phyloP scores from a whole-genome alignment of 306 rosid genomes.

The Albizia julibrissin region DNA sequence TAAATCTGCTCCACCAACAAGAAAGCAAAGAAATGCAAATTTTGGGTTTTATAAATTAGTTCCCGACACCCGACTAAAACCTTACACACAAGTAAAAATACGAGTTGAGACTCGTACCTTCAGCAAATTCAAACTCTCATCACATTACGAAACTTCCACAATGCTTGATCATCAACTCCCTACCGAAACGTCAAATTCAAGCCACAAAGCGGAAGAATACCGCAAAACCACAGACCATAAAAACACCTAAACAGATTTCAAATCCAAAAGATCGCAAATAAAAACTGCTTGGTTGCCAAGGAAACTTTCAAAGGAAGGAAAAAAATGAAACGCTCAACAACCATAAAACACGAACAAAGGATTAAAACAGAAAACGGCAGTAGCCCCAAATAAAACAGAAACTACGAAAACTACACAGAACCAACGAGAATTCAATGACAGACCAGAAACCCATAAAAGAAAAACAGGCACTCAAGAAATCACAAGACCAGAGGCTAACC shows the following conservation, averaged over 20 bases:
- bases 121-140: constrained; percentile 21
- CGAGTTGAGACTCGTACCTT: not conserved
- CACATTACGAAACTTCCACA: constrained; percentile 8
- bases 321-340: not conserved
- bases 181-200: not conserved
- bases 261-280: constrained; percentile 4
- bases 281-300: not conserved
- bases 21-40: not conserved
- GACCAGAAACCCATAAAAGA: constrained; percentile 34
- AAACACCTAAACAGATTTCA: not conserved
- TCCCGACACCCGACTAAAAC: constrained; percentile 9
- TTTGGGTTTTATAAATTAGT: constrained; percentile 23
- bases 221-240: not conserved
- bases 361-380: not conserved
- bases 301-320: not conserved
- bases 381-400: not conserved
- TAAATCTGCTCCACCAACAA: constrained; percentile 9
- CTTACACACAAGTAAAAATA: not conserved
- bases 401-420: not conserved
- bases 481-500: constrained; percentile 26
- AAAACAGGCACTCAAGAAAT: not conserved
- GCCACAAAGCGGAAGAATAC: not conserved
- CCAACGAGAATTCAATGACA: constrained; percentile 27
- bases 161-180: constrained; percentile 31
- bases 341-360: not conserved